These are phyloP conservation scores for Miscanthus sacchariflorus DNA, from an alignment of 202 grass and related monocot genomes.

Conservation along the genomic window DNA sequence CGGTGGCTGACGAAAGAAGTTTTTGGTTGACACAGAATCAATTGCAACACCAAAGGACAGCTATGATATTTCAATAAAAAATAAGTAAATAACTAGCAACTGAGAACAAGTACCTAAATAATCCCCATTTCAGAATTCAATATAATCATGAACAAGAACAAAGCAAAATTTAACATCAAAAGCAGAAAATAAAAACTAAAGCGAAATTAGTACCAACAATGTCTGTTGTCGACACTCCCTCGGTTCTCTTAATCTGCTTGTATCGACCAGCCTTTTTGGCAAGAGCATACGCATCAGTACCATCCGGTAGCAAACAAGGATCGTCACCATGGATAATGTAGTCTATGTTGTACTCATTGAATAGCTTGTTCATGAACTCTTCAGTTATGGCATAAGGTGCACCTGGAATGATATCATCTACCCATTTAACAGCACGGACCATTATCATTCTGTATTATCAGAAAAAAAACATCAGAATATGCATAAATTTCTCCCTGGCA, in stretches of 20 bases:
- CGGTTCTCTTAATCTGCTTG: slow-evolving; percentile 95
- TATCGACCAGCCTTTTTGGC: slow-evolving; percentile 95
- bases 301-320: slow-evolving; percentile 91
- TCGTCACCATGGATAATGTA: slow-evolving; percentile 99
- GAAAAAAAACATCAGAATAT: slow-evolving; percentile 19
- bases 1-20: background rate
- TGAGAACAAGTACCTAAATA: background rate
- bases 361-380: slow-evolving; percentile 96
- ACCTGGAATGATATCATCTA: slow-evolving; percentile 92
- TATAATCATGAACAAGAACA: background rate
- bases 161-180: background rate
- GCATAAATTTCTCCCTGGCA: background rate
- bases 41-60: slow-evolving; percentile 1
- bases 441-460: slow-evolving; percentile 77
- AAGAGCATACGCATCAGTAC: slow-evolving; percentile 97
- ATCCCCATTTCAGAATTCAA: background rate
- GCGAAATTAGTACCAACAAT: slow-evolving; percentile 77
- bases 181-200: background rate
- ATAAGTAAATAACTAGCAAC: background rate
- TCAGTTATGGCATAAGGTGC: slow-evolving; percentile 97
- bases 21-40: background rate
- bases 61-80: background rate
- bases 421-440: slow-evolving; percentile 94
- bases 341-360: slow-evolving; percentile 92
- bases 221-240: slow-evolving; percentile 93